These are phyloP conservation scores for Epithemia pelagica DNA, from an alignment of 108 stramenopile species.

Conservation along the genomic window DNA sequence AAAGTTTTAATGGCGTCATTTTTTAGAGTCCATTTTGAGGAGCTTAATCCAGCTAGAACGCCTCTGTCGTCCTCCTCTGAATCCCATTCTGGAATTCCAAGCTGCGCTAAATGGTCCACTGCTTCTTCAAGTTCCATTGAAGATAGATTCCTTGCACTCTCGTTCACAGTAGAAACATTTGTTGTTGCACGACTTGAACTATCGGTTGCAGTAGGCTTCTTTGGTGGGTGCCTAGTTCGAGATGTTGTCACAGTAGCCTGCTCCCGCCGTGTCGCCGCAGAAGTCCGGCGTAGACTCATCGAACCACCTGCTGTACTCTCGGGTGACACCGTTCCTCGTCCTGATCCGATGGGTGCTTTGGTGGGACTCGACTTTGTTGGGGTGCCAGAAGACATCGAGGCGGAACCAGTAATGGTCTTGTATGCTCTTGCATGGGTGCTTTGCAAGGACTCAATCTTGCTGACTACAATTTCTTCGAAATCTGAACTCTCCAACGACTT, in stretches of 20 bases:
- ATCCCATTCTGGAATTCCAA: conserved; percentile 63
- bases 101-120: conserved; percentile 22
- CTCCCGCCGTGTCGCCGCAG: not conserved
- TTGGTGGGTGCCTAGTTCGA: not conserved
- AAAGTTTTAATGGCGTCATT: conserved; percentile 56
- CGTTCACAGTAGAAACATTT: conserved; percentile 3
- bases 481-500: conserved; percentile 31
- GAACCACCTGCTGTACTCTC: not conserved
- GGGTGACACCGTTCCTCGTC: not conserved
- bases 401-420: conserved; percentile 38
- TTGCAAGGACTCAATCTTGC: conserved; percentile 34
- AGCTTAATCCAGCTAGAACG: conserved; percentile 57
- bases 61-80: conserved; percentile 58
- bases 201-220: not conserved
- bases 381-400: not conserved
- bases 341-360: not conserved
- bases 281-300: not conserved
- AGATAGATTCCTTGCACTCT: conserved; percentile 2
- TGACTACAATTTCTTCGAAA: conserved; percentile 16
- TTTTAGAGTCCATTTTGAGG: conserved; percentile 61
- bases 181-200: not conserved
- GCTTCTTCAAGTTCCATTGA: conserved; percentile 48
- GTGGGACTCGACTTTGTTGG: not conserved
- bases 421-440: conserved; percentile 54
- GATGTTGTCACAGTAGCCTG: not conserved